Base-by-base conservation (phyloP, 2,329 filamentous ascomycete species). In the Beauveria scarabaeidicola region DNA sequence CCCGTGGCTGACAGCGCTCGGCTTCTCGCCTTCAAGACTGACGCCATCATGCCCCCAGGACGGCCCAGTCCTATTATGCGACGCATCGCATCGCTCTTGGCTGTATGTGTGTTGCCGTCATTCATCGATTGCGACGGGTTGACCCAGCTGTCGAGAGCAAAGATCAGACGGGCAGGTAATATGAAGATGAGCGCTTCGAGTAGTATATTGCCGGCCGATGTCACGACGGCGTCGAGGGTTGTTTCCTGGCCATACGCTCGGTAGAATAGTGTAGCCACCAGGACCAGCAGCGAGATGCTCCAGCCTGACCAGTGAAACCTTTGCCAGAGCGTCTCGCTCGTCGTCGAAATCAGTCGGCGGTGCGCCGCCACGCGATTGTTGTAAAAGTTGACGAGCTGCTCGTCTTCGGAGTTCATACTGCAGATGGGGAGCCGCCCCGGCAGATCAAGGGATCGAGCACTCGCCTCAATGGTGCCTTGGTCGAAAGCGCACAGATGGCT, bases 11-110 rank as follows among this genome's bases (percentile, higher is more conserved):
- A 80, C 43, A 85, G 70, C 21, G 81, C 78, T 59, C 81, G 80
- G 59, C 81, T 80, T 38, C 84, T 79, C 3, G 78, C 84, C 65
- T 82, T 78, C 43, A 84, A 80, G 15, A 84, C 81, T 7, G 79
- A 80, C 52, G 75, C 78, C 67, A 86, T 78, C 63, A 85, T 76
- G 53, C 81, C 77, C 41, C 77, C 76, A 5, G 76, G 70, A 55
- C 69, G 76, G 65, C 84, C 81, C 62, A 88, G 68, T 2, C 85
- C 81, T 38, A 90, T 70, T 36, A 90, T 78, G 62, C 83, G 81
- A 65, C 80, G 78, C 74, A 91, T 79, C 10, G 80, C 78, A 64
- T 86, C 81, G 68, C 83, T 85, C 72, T 91, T 91, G 27, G 80
- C 79, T 17, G 77, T 78, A 74, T 80, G 76, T 46, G 72, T 78